Conservation (phyloP, 352 stramenopile species). For the Globisporangium viniferum region DNA sequence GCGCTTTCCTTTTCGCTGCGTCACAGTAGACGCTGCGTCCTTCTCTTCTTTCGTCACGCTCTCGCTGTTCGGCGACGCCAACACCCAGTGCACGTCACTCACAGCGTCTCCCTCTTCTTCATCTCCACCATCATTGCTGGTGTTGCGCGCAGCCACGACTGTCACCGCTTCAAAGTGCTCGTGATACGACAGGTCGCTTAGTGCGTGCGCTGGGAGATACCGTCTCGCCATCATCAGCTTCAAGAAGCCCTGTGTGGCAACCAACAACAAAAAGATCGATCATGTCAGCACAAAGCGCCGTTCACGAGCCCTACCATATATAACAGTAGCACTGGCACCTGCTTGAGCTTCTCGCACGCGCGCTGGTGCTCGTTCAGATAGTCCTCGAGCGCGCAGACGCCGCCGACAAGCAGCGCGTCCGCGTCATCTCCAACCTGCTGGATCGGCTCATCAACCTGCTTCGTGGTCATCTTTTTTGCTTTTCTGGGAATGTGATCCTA, state of each 20-base stretch:
- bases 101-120: background rate
- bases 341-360: constrained; percentile 45
- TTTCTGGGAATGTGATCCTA: background rate
- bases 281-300: background rate
- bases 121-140: too few species aligned
- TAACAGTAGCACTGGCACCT: constrained; percentile 24
- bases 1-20: constrained; percentile 10
- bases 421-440: constrained; percentile 4
- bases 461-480: background rate
- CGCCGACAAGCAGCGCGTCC: constrained; percentile 39
- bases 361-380: constrained; percentile 54
- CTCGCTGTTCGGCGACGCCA: background rate
- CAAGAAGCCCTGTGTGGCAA: constrained; percentile 49
- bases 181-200: constrained; percentile 63
- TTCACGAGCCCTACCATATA: background rate
- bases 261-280: background rate
- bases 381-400: constrained; percentile 41
- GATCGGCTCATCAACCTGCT: background rate
- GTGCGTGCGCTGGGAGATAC: constrained; percentile 39
- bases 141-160: constrained; percentile 13
- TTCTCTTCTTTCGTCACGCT: background rate
- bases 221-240: constrained; percentile 62
- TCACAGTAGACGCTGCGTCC: constrained; percentile 1
- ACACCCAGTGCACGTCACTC: constrained; percentile 5
- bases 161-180: constrained; percentile 49